These are phyloP conservation scores for Saccharomycopsis schoenii DNA, from an alignment of 805 yeast genomes.

Conservation along the genomic window DNA sequence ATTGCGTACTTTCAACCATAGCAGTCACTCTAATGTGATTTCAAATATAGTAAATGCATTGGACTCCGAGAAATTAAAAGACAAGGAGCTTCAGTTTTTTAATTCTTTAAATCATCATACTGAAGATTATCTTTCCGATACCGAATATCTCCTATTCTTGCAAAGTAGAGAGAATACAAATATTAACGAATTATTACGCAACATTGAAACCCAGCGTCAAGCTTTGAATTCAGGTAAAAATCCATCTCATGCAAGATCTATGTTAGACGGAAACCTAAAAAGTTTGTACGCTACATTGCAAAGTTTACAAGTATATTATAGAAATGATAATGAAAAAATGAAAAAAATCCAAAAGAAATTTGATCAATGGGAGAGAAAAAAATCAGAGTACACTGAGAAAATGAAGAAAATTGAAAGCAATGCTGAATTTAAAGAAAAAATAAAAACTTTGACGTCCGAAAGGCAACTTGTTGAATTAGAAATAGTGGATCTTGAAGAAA, in stretches of 20 bases:
- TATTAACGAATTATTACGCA: background rate
- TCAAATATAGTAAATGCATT: background rate
- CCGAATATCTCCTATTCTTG: background rate
- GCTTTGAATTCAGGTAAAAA: conserved; percentile 1
- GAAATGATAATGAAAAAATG: background rate
- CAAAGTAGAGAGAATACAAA: conserved; percentile 1
- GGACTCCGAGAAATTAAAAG: background rate
- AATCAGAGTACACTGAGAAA: background rate
- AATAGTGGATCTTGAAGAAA: conserved; percentile 12
- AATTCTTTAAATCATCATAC: background rate
- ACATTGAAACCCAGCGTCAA: background rate
- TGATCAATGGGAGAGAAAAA: conserved; percentile 12
- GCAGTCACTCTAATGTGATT: background rate
- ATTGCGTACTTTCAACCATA: background rate
- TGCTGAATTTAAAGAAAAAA: conserved; percentile 3
- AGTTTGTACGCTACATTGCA: background rate
- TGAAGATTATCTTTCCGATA: background rate
- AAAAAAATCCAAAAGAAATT: conserved; percentile 5
- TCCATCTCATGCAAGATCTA: conserved; percentile 1
- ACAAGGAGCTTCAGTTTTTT: background rate
- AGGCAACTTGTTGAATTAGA: conserved; percentile 4
- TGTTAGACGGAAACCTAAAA: background rate
- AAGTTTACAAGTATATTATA: background rate
- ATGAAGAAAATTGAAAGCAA: conserved; percentile 7
- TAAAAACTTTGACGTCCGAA: conserved; percentile 5